Base-by-base conservation (phyloP, 176 grass and related monocot species). In the Luzula sylvatica region DNA sequence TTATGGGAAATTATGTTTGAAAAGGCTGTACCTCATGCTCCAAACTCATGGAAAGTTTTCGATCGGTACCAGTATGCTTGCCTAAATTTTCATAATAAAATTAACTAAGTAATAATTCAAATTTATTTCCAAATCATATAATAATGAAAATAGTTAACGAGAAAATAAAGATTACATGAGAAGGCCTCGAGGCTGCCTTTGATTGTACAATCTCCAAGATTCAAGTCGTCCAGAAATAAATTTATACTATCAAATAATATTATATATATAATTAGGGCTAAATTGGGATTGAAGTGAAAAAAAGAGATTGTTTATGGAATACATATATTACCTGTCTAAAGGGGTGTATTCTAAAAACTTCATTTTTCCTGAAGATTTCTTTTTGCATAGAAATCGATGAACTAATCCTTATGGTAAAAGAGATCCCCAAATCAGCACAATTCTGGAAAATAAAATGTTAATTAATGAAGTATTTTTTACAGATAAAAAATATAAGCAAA, bases 271-370 rank as follows among this genome's bases (percentile, higher is more conserved):
- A 32, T n/a, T 49, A 12, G 12, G 23, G 4, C 28, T 11, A 41
- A 25, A 26, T 42, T n/a, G 21, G 52, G 23, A 1, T 45, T 21
- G 42, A 48, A 27, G 20, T 24, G 16, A 22, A 21, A 51, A 18
- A 46, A 5, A 15, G 42, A 56, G 52, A n/a, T 11, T 5, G 15
- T 12, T 0, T 25, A 44, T 30, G 27, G n/a, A 14, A 47, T 8
- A 23, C 8, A 20, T 38, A 12, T 44, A 23, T 62, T 61, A 98
- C 92, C 78, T 58, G 68, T 90, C 81, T 56, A 90, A 86, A 29
- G 85, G 92, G 56, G 81, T 77, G 78, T 87, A 87, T 83, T 90
- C 92, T 71, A 90, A 75, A 90, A 98, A 86, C 78, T 98, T 98
- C 92, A 98, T 90, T 51, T 29, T 87, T 64, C 60, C 47, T 64